Evolutionary conservation across 2,329 filamentous ascomycete genomes (phyloP).

Genomic region (Sporothrix luriei): DNA sequence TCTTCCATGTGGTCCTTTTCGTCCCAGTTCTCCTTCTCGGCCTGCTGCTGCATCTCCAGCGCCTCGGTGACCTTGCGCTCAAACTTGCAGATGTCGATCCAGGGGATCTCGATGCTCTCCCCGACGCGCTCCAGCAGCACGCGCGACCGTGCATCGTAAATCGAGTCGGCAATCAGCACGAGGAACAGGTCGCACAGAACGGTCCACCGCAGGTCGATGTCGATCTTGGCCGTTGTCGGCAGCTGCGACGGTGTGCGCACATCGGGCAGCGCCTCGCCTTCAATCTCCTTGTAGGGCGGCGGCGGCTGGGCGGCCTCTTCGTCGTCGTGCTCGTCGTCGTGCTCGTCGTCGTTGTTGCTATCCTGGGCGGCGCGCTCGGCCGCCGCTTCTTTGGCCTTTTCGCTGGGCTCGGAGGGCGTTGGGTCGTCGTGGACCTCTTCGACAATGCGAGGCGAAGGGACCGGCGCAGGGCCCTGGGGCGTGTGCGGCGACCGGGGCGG

Average conservation of each 20-base stretch:
- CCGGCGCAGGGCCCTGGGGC: background rate
- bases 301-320: slow-evolving; percentile 56
- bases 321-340: background rate
- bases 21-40: slow-evolving; percentile 96
- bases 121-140: slow-evolving; percentile 82
- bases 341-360: slow-evolving; percentile 42
- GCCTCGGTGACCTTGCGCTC: slow-evolving; percentile 97
- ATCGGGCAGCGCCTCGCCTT: slow-evolving; percentile 71
- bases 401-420: background rate
- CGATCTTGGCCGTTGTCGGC: slow-evolving; percentile 78
- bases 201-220: slow-evolving; percentile 96
- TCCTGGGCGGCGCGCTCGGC: background rate
- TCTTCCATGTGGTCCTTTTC: slow-evolving; percentile 91
- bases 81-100: slow-evolving; percentile 93
- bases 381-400: slow-evolving; percentile 13
- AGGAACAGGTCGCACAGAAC: slow-evolving; percentile 95
- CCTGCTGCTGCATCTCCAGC: slow-evolving; percentile 94
- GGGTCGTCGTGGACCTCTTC: slow-evolving; percentile 29
- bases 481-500: slow-evolving; percentile 2
- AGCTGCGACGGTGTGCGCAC: slow-evolving; percentile 83
- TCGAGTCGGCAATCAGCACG: slow-evolving; percentile 91
- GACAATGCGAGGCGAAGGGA: slow-evolving; percentile 13
- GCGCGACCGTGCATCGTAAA: slow-evolving; percentile 88
- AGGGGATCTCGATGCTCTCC: slow-evolving; percentile 75
- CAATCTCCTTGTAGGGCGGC: slow-evolving; percentile 64